Evolutionary conservation across 495 filamentous ascomycete genomes (phyloP), one percentile per base, ranked within the genome.

Genomic region (Hypoxylon lienhwacheense): DNA sequence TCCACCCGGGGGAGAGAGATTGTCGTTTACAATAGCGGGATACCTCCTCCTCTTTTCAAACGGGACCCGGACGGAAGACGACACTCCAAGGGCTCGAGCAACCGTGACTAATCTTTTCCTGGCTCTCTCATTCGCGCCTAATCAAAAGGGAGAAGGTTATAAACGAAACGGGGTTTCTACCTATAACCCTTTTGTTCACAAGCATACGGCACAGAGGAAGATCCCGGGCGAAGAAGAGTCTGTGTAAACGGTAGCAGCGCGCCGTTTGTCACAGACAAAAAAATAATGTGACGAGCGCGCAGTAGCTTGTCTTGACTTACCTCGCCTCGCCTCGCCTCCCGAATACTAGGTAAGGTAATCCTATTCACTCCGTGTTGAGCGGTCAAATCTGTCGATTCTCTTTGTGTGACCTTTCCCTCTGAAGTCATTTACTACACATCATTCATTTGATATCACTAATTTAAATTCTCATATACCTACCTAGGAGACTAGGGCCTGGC

Each of bases 211-310:
- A 46, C 44, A 51, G 46, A 42, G 14, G 8, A 40, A 15, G 21
- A 8, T 25, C 31, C 37, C n/a, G 15, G 24, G 15, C 28, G 35
- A 46, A 26, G 36, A 51, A 26, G 43, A 54, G 26, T 35, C 42
- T 36, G 16, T 36, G 31, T 40, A 44, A 55, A 56, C 58, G 58
- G 52, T 61, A 53, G 58, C 58, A 61, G 52, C 56, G 58, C 47
- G 58, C 44, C 34, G 51, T 52, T 37, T 37, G 35, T 61, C 51
- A 56, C 58, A 42, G 29, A 16, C 15, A 22, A 31, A 15, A 26
- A 32, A 37, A 28, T 46, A 42, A 41, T 61, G 57, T 61, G 57
- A 61, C 57, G 22, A 53, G 46, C 47, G 42, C 58, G 58, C 58
- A 61, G 58, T 55, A 61, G 57, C 39, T 46, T 42, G 26, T 36